phyloP scores from a whole-genome alignment of 1,284 basidiomycete species.

The Sporisorium scitamineum region DNA sequence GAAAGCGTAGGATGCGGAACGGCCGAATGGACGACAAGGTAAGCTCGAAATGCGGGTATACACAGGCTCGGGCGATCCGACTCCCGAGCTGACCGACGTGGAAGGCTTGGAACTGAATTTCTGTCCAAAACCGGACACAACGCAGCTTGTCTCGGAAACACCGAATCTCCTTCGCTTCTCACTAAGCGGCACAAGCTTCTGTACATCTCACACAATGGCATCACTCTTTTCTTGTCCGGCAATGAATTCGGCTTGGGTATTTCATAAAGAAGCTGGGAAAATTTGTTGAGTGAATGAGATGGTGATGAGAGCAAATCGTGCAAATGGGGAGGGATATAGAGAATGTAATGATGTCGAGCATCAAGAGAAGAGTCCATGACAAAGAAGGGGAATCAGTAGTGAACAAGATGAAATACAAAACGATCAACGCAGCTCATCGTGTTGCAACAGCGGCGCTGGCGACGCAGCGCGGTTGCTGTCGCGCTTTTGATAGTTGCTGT shows the following conservation, averaged over 20 bases:
- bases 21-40: neutral
- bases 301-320: neutral
- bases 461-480: conserved; percentile 27
- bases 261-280: neutral
- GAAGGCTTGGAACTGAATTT: neutral
- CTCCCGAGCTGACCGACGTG: conserved; percentile 23
- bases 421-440: conserved; percentile 31
- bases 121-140: neutral
- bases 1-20: neutral
- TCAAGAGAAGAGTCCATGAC: conserved; percentile 6
- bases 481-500: conserved; percentile 26
- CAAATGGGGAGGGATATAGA: neutral
- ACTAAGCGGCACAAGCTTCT: neutral
- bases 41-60: neutral
- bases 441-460: conserved; percentile 26
- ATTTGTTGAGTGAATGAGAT: neutral
- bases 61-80: conserved; percentile 9
- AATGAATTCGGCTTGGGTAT: conserved; percentile 3
- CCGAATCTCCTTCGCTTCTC: too few species aligned
- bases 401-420: neutral
- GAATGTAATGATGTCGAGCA: neutral
- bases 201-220: neutral
- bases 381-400: neutral
- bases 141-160: neutral
- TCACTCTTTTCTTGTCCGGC: neutral